Evolutionary conservation across 441 rosid species (phyloP), one percentile per base, ranked within the genome.

Genomic region (Euphorbia schlechtendalii): DNA sequence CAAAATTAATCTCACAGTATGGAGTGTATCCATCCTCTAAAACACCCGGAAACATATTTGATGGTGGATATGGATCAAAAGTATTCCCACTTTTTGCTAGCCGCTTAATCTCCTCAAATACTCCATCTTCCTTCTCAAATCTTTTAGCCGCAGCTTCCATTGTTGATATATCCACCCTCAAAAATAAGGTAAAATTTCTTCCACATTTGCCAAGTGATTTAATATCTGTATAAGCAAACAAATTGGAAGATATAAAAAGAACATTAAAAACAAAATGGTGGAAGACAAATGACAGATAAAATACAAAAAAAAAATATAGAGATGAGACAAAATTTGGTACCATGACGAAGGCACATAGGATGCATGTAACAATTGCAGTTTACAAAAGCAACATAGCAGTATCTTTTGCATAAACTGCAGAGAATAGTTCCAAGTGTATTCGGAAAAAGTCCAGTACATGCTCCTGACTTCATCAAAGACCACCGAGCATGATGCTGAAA

Each of bases 321-420:
- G 6, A 3, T 32, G 6, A 32, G 34, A 32, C 6, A 32, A 32
- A 32, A 32, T 32, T 48, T 5, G 72, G 38, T 90, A 92, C 99
- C 98, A 76, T 95, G 99, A 66, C 90, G 90, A 66, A 95, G 88
- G 80, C 98, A 95, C 75, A 90, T 74, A 4, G 87, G 85, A 73
- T 95, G 98, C 67, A 67, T 40, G 72, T 71, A 73, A 82, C 99
- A 92, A 61, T 65, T 67, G 82, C 98, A 95, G 78, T 83, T 84
- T 22, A 90, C 63, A 69, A 81, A 95, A 73, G 94, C 92, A 65
- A 95, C 74, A 71, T 92, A 95, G 77, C 98, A 95, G 72, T 95
- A 98, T n/a, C 93, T 85, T 78, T 90, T 92, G 80, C 99, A 95
- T 59, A 95, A 53, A 77, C 88, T 84, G 79, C 99, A 95, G 54